phyloP scores from a whole-genome alignment of 2,329 filamentous ascomycete species.

The Talaromyces sp. region DNA sequence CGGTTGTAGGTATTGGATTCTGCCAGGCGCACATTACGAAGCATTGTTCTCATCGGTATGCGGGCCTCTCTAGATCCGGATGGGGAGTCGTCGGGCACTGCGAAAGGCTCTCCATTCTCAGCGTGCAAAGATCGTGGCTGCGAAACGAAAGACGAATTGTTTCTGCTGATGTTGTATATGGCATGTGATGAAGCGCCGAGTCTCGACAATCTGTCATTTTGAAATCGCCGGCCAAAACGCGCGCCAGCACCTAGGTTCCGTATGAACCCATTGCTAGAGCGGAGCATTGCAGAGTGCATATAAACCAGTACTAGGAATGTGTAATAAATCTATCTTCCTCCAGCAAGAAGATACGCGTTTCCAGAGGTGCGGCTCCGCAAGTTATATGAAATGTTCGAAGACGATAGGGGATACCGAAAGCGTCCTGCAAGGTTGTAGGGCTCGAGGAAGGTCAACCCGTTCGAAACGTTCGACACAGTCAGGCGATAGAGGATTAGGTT shows the following conservation, averaged over 20 bases:
- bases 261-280: conserved; percentile 11
- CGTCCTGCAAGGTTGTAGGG: background rate
- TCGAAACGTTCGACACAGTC: too few species aligned
- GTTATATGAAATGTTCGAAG: background rate
- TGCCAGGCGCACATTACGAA: conserved; percentile 4
- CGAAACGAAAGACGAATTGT: background rate
- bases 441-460: background rate
- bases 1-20: background rate
- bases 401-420: background rate
- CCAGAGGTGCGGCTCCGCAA: background rate
- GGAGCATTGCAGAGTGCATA: conserved; percentile 6
- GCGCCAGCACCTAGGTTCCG: background rate
- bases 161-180: background rate
- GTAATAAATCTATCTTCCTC: background rate
- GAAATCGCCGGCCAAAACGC: background rate
- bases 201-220: background rate
- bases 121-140: background rate
- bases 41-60: background rate
- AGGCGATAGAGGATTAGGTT: background rate
- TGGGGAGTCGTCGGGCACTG: background rate
- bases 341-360: background rate
- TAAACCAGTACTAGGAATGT: background rate
- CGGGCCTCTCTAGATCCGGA: background rate
- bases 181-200: background rate
- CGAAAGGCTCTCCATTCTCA: background rate